These are phyloP conservation scores for Ogataea wickerhamii DNA, from an alignment of 805 yeast genomes.

Conservation along the genomic window DNA sequence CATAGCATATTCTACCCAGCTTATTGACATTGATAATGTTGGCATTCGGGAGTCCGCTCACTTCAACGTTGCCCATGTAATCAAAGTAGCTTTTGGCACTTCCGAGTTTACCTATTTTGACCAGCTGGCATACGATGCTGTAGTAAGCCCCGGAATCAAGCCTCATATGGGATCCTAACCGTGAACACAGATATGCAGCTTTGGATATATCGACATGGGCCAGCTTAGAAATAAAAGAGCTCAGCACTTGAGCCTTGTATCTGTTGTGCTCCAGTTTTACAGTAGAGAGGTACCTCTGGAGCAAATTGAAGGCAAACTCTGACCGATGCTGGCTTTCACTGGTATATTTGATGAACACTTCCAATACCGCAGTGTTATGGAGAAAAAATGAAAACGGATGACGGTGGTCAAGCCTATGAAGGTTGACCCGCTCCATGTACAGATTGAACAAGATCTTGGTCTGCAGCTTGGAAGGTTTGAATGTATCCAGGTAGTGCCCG, in stretches of 20 bases:
- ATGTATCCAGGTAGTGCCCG: constrained; percentile 2
- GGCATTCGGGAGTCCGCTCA: constrained; percentile 1
- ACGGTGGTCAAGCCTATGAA: not conserved
- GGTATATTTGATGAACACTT: constrained; percentile 17
- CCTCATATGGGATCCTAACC: constrained; percentile 3
- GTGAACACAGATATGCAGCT: constrained; percentile 7
- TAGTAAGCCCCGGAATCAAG: constrained; percentile 14
- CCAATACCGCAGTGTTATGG: constrained; percentile 19
- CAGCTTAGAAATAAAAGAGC: constrained; percentile 8
- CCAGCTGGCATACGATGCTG: constrained; percentile 15
- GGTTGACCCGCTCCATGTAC: constrained; percentile 3
- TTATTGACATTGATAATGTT: constrained; percentile 3
- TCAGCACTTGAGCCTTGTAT: constrained; percentile 3
- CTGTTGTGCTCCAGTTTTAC: constrained; percentile 6
- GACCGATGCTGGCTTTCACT: constrained; percentile 7
- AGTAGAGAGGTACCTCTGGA: constrained; percentile 5
- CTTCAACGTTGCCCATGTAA: constrained; percentile 5
- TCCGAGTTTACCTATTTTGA: constrained; percentile 17
- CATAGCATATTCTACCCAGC: constrained; percentile 13
- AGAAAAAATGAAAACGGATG: constrained; percentile 18
- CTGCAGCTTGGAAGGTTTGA: constrained; percentile 11
- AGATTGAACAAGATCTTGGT: constrained; percentile 8
- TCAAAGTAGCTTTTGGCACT: constrained; percentile 17
- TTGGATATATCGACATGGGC: constrained; percentile 12
- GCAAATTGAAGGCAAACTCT: constrained; percentile 10